Conservation (phyloP, 306 rosid genomes). For the Styphnolobium japonicum region DNA sequence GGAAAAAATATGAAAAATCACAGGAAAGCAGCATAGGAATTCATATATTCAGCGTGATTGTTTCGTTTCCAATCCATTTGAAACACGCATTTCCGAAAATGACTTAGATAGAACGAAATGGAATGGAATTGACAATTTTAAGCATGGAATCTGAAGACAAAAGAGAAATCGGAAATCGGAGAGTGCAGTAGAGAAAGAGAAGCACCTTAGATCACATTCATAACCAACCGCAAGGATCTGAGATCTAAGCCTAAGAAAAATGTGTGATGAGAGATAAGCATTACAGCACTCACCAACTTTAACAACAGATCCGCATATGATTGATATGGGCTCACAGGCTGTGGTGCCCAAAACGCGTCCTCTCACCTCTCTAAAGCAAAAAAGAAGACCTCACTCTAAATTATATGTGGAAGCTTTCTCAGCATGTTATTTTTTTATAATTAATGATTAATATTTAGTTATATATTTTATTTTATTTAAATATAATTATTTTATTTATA, state of each 20-base stretch:
- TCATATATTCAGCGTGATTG: too few relatives aligned
- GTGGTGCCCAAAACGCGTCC: background rate
- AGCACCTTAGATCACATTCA: slow-evolving; percentile 12
- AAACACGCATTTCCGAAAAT: background rate
- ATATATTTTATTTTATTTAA: too few relatives aligned
- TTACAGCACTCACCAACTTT: background rate
- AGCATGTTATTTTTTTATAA: too few relatives aligned
- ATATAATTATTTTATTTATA: too few relatives aligned
- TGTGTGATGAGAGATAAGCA: background rate
- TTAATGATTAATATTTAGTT: too few relatives aligned
- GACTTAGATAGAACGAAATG: background rate
- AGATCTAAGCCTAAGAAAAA: slow-evolving; percentile 5
- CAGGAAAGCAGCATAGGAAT: too few relatives aligned
- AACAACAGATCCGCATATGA: slow-evolving; percentile 1
- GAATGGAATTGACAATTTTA: too few relatives aligned
- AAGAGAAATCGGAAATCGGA: background rate
- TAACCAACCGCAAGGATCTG: background rate
- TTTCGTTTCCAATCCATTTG: background rate
- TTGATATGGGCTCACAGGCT: too few relatives aligned
- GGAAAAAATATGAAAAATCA: too few relatives aligned
- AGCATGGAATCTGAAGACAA: background rate
- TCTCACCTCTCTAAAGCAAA: too few relatives aligned
- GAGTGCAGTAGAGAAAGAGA: background rate
- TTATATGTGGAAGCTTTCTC: too few relatives aligned
- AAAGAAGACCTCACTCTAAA: too few relatives aligned